Percentiles rank a stretch among this genome's conserved stretches.
Evolutionary conservation across 2,329 filamentous ascomycete genomes (phyloP).

Genomic region (Pseudocercospora musae): DNA sequence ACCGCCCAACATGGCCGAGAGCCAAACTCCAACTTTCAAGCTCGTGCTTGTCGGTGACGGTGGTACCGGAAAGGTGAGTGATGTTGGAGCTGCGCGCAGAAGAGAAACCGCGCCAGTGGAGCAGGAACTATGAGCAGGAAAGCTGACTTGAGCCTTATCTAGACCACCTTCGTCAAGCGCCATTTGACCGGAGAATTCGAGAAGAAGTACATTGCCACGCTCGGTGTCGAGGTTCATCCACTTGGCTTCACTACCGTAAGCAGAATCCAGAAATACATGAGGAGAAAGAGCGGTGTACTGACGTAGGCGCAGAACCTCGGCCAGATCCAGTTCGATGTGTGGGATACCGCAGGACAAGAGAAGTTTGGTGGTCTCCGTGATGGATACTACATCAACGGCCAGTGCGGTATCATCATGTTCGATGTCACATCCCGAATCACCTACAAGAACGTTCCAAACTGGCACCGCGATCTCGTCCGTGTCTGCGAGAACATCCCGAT

Average conservation of each 20-base stretch:
- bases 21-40: conserved; percentile 81
- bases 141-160: conserved; percentile 16
- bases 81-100: background rate
- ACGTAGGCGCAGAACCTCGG: conserved; percentile 69
- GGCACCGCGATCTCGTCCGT: conserved; percentile 98
- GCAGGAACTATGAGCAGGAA: background rate
- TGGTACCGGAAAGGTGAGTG: conserved; percentile 94
- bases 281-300: background rate
- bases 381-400: conserved; percentile 99
- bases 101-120: background rate
- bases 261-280: conserved; percentile 20
- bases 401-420: conserved; percentile 99
- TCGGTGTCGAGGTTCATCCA: conserved; percentile 99
- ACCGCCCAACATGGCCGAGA: conserved; percentile 1
- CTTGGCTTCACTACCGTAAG: conserved; percentile 96
- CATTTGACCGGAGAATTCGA: conserved; percentile 99
- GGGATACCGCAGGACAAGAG: conserved; percentile 98
- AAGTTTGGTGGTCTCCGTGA: conserved; percentile 99
- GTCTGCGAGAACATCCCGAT: conserved; percentile 99
- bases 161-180: conserved; percentile 99
- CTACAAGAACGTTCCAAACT: conserved; percentile 99
- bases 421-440: conserved; percentile 99
- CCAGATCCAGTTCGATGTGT: conserved; percentile 97
- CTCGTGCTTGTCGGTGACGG: conserved; percentile 99
- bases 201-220: conserved; percentile 99